Conservation (phyloP, 495 filamentous ascomycete genomes). For the Durotheca rogersii region DNA sequence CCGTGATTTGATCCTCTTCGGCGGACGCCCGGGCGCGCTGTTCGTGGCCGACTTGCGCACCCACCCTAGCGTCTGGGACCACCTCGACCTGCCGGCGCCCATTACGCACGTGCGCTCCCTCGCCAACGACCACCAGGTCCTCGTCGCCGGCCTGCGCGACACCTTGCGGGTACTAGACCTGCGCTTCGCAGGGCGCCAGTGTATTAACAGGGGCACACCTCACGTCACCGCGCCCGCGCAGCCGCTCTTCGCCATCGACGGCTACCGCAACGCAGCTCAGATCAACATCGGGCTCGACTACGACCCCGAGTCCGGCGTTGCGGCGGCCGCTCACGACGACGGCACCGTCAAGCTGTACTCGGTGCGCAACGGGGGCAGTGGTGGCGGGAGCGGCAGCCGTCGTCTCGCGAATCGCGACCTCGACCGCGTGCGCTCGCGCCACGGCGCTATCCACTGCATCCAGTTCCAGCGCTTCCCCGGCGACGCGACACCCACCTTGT, state of each 20-base stretch:
- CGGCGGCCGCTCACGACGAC: slow-evolving; percentile 47
- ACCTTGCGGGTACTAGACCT: slow-evolving; percentile 44
- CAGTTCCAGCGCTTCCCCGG: slow-evolving; percentile 37
- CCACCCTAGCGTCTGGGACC: slow-evolving; percentile 14
- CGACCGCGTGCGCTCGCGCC: slow-evolving; percentile 11
- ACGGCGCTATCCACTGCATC: slow-evolving; percentile 24
- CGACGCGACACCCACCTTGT: slow-evolving; percentile 35
- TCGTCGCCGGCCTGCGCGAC: slow-evolving; percentile 41
- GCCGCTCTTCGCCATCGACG: slow-evolving; percentile 36
- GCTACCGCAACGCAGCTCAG: slow-evolving; percentile 40
- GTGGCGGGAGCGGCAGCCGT: slow-evolving; percentile 27
- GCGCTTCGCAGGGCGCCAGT: slow-evolving; percentile 27
- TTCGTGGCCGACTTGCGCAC: slow-evolving; percentile 38
- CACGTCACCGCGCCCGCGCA: background rate
- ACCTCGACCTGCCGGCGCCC: slow-evolving; percentile 8
- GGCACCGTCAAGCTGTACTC: slow-evolving; percentile 45
- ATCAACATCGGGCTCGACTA: slow-evolving; percentile 42
- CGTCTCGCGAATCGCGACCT: slow-evolving; percentile 22
- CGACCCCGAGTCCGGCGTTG: slow-evolving; percentile 34
- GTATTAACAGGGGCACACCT: too few relatives aligned
- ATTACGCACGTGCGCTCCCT: slow-evolving; percentile 40
- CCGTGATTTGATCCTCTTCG: slow-evolving; percentile 37
- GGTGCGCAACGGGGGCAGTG: slow-evolving; percentile 6
- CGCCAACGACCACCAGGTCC: slow-evolving; percentile 32
- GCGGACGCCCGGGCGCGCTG: slow-evolving; percentile 39